Percentiles rank a stretch among this genome's conserved stretches.
Evolutionary conservation across 1,284 basidiomycete species (phyloP).

Genomic region (Austroboletus novae-zelandiae): DNA sequence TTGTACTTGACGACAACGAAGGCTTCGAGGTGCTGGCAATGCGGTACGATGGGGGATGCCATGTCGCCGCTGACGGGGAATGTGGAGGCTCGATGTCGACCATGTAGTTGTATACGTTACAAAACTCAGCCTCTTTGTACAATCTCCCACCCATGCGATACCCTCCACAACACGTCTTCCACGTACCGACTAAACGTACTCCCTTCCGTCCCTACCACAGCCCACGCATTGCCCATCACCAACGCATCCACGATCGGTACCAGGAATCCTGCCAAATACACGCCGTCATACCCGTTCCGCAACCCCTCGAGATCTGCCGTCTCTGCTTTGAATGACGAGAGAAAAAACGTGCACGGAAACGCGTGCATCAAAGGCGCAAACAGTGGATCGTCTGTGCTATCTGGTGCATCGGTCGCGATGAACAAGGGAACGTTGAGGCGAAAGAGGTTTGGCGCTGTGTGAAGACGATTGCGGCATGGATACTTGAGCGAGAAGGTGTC

Average conservation of each 20-base stretch:
- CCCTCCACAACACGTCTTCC: slow-evolving; percentile 63
- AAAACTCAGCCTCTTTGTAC: slow-evolving; percentile 43
- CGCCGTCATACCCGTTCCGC: slow-evolving; percentile 52
- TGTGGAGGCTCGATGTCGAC: no score
- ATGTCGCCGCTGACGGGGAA: not conserved
- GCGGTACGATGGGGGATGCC: slow-evolving; percentile 13
- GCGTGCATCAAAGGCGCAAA: slow-evolving; percentile 50
- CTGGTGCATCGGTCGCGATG: slow-evolving; percentile 64
- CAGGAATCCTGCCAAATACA: slow-evolving; percentile 49
- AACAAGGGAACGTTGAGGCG: slow-evolving; percentile 63
- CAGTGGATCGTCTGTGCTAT: slow-evolving; percentile 43
- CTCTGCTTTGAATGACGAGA: slow-evolving; percentile 52
- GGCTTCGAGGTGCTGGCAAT: slow-evolving; percentile 4
- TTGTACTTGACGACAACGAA: slow-evolving; percentile 5
- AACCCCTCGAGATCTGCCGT: slow-evolving; percentile 40
- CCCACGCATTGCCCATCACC: slow-evolving; percentile 54
- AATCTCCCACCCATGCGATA: slow-evolving; percentile 52
- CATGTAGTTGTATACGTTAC: no score
- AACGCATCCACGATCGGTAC: slow-evolving; percentile 69
- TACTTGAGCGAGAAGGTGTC: slow-evolving; percentile 20
- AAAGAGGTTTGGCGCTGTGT: slow-evolving; percentile 34
- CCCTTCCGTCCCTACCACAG: slow-evolving; percentile 62
- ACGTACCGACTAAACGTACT: slow-evolving; percentile 76
- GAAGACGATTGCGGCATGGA: slow-evolving; percentile 35
- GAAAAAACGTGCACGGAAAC: slow-evolving; percentile 71